phyloP scores from a whole-genome alignment of 768 basidiomycete genomes.

The Lanmaoa rubissima region DNA sequence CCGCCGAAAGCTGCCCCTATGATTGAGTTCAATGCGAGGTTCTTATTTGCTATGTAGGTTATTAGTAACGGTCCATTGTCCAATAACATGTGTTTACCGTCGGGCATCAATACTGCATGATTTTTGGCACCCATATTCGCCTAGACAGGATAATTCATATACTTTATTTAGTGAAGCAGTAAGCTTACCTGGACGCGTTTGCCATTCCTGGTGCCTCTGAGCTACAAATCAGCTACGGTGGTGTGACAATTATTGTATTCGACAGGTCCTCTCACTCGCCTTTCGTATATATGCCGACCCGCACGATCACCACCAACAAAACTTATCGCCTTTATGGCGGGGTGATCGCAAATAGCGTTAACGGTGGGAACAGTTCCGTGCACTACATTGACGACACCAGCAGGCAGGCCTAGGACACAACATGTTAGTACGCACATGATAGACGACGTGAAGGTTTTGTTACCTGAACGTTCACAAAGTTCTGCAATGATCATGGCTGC shows the following conservation, averaged over 20 bases:
- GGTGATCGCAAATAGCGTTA: slow-evolving; percentile 91
- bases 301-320: slow-evolving; percentile 95
- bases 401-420: slow-evolving; percentile 56
- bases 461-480: slow-evolving; percentile 82
- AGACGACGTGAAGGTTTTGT: neutral
- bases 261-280: slow-evolving; percentile 39
- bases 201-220: slow-evolving; percentile 77
- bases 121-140: slow-evolving; percentile 96
- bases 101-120: slow-evolving; percentile 90
- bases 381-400: slow-evolving; percentile 88
- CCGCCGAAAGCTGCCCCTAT: slow-evolving; percentile 93
- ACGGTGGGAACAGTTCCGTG: slow-evolving; percentile 91
- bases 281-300: slow-evolving; percentile 90
- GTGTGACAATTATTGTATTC: slow-evolving; percentile 1
- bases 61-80: neutral
- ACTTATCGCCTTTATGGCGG: slow-evolving; percentile 88
- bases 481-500: slow-evolving; percentile 98
- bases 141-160: slow-evolving; percentile 26
- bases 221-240: slow-evolving; percentile 4
- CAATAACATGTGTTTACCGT: slow-evolving; percentile 52
- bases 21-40: slow-evolving; percentile 87
- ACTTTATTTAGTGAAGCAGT: slow-evolving; percentile 9
- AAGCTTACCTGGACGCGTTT: slow-evolving; percentile 76
- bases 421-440: neutral
- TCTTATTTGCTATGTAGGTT: slow-evolving; percentile 71